Conservation (phyloP, 2,329 filamentous ascomycete genomes). For the Verticillium longisporum region DNA sequence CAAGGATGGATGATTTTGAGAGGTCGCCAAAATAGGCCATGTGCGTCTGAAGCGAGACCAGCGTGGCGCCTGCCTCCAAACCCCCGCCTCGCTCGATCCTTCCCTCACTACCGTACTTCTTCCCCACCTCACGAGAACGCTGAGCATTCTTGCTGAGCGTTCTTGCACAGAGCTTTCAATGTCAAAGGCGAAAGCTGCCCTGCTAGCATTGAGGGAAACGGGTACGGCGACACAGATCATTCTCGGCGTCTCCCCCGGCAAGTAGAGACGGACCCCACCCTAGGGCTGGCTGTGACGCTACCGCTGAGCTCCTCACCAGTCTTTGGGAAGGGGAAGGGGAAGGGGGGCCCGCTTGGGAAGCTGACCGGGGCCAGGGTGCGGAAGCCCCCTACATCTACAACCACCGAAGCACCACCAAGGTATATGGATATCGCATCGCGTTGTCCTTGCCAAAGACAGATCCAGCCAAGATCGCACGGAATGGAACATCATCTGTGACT, state of each 20-base stretch:
- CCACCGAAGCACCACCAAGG: not conserved
- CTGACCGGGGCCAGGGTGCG: too few species aligned
- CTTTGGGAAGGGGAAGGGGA: too few species aligned
- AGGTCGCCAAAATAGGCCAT: not conserved
- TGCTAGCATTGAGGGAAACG: not conserved
- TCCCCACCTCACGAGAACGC: too few species aligned
- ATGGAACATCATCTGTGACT: not conserved
- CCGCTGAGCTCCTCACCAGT: not conserved
- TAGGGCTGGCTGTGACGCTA: not conserved
- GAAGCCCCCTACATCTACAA: too few species aligned
- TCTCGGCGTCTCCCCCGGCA: not conserved
- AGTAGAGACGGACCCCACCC: not conserved
- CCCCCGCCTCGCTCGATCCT: too few species aligned
- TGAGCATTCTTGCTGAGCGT: too few species aligned
- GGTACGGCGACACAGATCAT: not conserved
- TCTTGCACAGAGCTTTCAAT: too few species aligned
- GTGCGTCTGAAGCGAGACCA: not conserved
- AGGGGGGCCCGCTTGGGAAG: not conserved
- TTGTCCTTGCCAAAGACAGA: not conserved
- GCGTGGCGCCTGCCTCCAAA: too few species aligned
- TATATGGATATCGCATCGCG: not conserved
- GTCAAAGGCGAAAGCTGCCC: too few species aligned
- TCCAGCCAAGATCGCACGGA: not conserved
- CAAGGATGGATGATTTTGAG: not conserved
- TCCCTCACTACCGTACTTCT: too few species aligned